A percentile compares a stretch with the other conserved stretches of the same genome.
These are phyloP conservation scores for Pelargonium citronellum DNA, from an alignment of 441 rosid species.

Conservation along the genomic window DNA sequence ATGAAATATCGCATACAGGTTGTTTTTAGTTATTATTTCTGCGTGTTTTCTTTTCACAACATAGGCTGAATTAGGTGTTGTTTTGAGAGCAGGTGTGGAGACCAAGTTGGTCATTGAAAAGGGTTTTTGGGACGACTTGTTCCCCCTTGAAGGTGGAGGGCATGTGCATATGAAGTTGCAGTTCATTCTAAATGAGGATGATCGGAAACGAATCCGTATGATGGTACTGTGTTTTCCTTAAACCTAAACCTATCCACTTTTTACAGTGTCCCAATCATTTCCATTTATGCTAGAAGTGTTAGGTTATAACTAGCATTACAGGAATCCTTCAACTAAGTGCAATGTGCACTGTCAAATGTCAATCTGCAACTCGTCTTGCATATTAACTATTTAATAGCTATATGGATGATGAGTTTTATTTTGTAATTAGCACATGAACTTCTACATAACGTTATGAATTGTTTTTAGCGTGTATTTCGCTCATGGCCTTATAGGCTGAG, in stretches of 20 bases:
- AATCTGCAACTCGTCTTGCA: no score
- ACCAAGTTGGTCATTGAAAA: conserved; percentile 68
- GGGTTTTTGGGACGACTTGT: conserved; percentile 64
- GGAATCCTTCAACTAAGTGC: no score
- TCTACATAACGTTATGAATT: no score
- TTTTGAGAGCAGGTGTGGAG: conserved; percentile 46
- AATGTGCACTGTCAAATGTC: no score
- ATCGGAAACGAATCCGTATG: conserved; percentile 52
- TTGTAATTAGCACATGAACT: no score
- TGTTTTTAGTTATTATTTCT: neutral
- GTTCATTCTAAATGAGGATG: conserved; percentile 79
- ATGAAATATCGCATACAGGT: conserved; percentile 56
- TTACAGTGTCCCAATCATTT: neutral
- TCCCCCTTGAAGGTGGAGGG: conserved; percentile 68
- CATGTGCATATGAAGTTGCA: conserved; percentile 63
- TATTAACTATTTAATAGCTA: no score
- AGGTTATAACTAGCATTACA: no score
- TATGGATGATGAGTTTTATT: no score
- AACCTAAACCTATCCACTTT: neutral
- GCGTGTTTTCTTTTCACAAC: neutral
- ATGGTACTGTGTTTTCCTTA: conserved; percentile 36
- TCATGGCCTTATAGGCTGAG: no score
- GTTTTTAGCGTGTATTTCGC: no score
- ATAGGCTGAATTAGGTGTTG: conserved; percentile 14
- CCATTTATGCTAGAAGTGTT: neutral